These are phyloP conservation scores for Colletotrichum sp. DNA, from an alignment of 2,329 filamentous ascomycete genomes.

Conservation along the genomic window DNA sequence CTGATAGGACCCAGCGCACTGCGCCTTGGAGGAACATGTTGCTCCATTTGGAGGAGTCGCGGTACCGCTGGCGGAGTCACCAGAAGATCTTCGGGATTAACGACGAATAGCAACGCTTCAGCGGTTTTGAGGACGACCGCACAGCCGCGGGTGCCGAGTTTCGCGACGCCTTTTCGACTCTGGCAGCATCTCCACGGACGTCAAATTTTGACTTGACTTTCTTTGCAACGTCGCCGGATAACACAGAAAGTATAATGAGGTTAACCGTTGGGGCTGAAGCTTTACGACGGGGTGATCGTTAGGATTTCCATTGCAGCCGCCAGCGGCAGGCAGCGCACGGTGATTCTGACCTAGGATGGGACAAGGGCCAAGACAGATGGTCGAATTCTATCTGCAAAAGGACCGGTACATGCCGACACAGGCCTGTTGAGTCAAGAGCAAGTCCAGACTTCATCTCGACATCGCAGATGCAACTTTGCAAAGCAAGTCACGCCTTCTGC, in stretches of 20 bases:
- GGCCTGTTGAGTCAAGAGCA: background rate
- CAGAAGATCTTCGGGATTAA: background rate
- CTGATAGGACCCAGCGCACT: background rate
- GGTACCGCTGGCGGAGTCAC: background rate
- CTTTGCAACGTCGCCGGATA: background rate
- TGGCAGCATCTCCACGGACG: background rate
- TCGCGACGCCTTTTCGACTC: background rate
- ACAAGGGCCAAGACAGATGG: background rate
- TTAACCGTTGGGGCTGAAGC: background rate
- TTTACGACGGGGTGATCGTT: background rate
- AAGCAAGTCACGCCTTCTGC: background rate
- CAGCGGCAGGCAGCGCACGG: slow-evolving; percentile 1
- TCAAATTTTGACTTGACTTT: background rate
- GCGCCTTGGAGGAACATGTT: background rate
- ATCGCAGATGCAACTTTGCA: background rate
- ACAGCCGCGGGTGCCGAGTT: background rate
- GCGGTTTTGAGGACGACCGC: background rate
- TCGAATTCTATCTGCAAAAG: background rate
- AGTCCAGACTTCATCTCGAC: background rate
- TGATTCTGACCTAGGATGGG: background rate
- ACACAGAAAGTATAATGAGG: background rate
- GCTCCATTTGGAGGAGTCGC: background rate
- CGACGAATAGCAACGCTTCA: background rate
- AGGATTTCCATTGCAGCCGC: background rate
- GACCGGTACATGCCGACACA: background rate